Conservation (phyloP, 1,139 yeast species). For the Magnusiomyces suaveolens region DNA sequence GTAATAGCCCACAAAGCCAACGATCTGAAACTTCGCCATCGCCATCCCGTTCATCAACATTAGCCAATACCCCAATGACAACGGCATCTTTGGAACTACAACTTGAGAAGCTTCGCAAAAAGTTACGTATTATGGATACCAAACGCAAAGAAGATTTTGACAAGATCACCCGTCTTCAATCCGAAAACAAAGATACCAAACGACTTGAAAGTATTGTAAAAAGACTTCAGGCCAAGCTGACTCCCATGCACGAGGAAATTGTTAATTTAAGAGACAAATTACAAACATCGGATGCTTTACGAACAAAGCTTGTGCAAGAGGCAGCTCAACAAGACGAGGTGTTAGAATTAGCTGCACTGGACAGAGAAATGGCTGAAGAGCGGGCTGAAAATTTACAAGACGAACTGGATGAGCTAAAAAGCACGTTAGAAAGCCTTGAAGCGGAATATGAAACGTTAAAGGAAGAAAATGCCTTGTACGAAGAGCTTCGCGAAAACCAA, state of each 20-base stretch:
- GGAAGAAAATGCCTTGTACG: slow-evolving; percentile 41
- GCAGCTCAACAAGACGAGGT: slow-evolving; percentile 35
- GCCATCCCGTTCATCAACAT: neutral
- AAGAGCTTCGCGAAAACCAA: slow-evolving; percentile 23
- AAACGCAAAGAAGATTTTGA: slow-evolving; percentile 28
- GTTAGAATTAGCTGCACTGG: slow-evolving; percentile 46
- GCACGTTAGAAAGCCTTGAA: slow-evolving; percentile 34
- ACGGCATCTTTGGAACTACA: slow-evolving; percentile 5
- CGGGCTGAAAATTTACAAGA: slow-evolving; percentile 34
- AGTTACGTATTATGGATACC: slow-evolving; percentile 26
- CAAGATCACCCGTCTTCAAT: slow-evolving; percentile 19
- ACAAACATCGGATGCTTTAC: slow-evolving; percentile 22
- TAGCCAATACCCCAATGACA: neutral
- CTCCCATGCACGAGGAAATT: slow-evolving; percentile 32
- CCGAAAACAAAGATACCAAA: slow-evolving; percentile 25
- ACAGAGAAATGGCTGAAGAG: slow-evolving; percentile 43
- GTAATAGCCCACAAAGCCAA: slow-evolving; percentile 1
- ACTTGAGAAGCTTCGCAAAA: slow-evolving; percentile 14
- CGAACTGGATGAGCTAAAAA: slow-evolving; percentile 30
- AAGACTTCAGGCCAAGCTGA: slow-evolving; percentile 28
- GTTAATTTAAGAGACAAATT: slow-evolving; percentile 24
- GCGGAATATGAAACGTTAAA: slow-evolving; percentile 37
- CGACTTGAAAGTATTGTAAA: slow-evolving; percentile 37
- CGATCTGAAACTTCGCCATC: neutral
- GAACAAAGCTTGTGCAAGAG: slow-evolving; percentile 31